These are phyloP conservation scores for Botrytis pseudocinerea DNA, from an alignment of 2,329 filamentous ascomycete genomes.

Conservation along the genomic window DNA sequence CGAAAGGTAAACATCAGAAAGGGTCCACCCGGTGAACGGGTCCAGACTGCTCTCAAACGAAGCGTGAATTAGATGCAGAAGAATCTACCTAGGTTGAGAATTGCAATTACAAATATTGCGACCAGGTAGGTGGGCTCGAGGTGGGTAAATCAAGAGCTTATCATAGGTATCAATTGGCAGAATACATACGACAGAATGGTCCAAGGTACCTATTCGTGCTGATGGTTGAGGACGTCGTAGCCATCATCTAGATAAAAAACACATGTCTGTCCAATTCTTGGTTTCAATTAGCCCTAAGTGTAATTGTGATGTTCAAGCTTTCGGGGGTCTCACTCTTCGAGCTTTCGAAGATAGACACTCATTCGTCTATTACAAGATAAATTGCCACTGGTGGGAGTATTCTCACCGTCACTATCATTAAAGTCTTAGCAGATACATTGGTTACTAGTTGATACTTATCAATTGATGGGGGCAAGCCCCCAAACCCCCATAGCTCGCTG, in stretches of 20 bases:
- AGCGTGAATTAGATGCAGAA: background rate
- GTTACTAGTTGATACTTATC: background rate
- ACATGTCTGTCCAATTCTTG: background rate
- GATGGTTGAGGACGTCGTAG: background rate
- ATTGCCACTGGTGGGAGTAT: background rate
- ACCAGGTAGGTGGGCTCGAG: background rate
- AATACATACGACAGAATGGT: background rate
- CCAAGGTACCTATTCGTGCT: background rate
- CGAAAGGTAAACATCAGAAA: background rate
- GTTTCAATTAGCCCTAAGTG: background rate
- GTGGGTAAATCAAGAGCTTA: background rate
- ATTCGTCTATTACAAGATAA: background rate
- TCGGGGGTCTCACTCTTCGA: background rate
- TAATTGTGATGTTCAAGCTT: background rate
- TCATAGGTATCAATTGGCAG: background rate
- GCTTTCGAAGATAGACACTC: background rate
- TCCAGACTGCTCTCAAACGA: background rate
- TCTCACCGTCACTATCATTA: background rate
- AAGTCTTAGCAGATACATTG: background rate
- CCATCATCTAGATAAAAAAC: background rate
- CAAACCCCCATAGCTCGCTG: background rate
- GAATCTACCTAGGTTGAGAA: background rate
- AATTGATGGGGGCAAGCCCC: background rate
- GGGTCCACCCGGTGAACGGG: conserved; percentile 3
- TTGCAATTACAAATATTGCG: background rate